Percentiles rank a stretch among this genome's conserved stretches.
Evolutionary conservation across 2,329 filamentous ascomycete species (phyloP).

Genomic region (Teratosphaeriaceae sp.): DNA sequence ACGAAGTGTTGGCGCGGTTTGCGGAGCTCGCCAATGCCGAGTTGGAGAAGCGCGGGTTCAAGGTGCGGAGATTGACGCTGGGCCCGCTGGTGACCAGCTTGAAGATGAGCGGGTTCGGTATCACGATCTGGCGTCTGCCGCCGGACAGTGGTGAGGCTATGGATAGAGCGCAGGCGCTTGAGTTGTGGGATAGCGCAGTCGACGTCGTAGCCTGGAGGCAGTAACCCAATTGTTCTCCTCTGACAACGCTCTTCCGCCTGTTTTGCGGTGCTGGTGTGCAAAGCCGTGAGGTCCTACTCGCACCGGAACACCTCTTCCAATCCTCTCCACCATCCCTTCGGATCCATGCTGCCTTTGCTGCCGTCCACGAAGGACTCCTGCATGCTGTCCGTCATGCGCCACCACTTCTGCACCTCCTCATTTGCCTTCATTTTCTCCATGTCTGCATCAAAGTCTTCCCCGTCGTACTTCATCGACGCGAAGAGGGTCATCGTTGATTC

Average conservation of each 20-base stretch:
- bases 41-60: conserved; percentile 25
- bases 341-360: conserved; percentile 52
- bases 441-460: conserved; percentile 63
- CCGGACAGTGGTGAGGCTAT: conserved; percentile 23
- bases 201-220: conserved; percentile 33
- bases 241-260: too few relatives aligned
- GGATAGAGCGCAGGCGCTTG: conserved; percentile 22
- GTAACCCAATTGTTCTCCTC: too few relatives aligned
- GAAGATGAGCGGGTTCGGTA: conserved; percentile 34
- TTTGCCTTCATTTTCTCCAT: conserved; percentile 72
- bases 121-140: conserved; percentile 32
- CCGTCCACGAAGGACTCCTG: conserved; percentile 57
- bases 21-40: conserved; percentile 28
- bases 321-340: conserved; percentile 57
- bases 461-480: conserved; percentile 72
- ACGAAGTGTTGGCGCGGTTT: conserved; percentile 30
- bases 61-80: conserved; percentile 27
- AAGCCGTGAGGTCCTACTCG: too few relatives aligned
- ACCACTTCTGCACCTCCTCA: conserved; percentile 69
- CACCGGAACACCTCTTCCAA: conserved; percentile 64
- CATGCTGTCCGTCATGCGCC: conserved; percentile 71
- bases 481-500: conserved; percentile 58
- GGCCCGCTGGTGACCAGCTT: conserved; percentile 31
- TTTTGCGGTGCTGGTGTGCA: too few relatives aligned
- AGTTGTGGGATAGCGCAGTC: conserved; percentile 30